phyloP scores from a whole-genome alignment of 2,329 filamentous ascomycete species.

The Eutypella sp. region DNA sequence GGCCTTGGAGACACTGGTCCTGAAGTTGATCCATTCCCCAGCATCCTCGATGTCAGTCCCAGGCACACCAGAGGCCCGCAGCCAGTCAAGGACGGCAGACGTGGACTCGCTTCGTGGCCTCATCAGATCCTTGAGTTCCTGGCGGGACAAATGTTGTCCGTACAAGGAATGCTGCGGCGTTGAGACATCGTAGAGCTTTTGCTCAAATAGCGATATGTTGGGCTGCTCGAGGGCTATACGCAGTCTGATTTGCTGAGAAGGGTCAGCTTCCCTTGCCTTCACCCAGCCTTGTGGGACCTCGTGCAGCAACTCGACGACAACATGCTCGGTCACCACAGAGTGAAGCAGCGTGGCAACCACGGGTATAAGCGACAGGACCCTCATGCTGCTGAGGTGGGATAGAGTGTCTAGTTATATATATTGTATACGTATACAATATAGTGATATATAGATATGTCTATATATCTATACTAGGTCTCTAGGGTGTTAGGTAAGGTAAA shows the following conservation, averaged over 20 bases:
- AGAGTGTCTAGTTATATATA: background rate
- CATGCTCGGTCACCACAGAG: slow-evolving; percentile 15
- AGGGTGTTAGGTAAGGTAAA: too few relatives aligned
- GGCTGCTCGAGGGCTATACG: slow-evolving; percentile 45
- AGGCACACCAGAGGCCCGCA: slow-evolving; percentile 45
- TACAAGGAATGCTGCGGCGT: slow-evolving; percentile 55
- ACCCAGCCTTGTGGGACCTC: slow-evolving; percentile 34
- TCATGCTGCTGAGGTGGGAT: slow-evolving; percentile 13
- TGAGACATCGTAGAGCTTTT: slow-evolving; percentile 55
- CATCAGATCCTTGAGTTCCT: slow-evolving; percentile 40
- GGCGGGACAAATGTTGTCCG: slow-evolving; percentile 57
- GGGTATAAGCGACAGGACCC: slow-evolving; percentile 13
- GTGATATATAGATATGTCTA: background rate
- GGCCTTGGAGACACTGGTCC: slow-evolving; percentile 45
- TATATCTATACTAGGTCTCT: too few relatives aligned
- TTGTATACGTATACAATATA: background rate
- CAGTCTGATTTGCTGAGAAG: slow-evolving; percentile 39
- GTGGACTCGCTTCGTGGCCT: slow-evolving; percentile 35
- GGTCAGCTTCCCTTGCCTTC: slow-evolving; percentile 27
- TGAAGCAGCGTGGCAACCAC: slow-evolving; percentile 16
- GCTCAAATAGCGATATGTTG: slow-evolving; percentile 47
- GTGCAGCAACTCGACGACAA: slow-evolving; percentile 32
- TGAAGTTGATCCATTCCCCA: slow-evolving; percentile 53
- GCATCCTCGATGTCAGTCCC: slow-evolving; percentile 43
- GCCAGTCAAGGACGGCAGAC: slow-evolving; percentile 49